Conservation (phyloP, 2,329 filamentous ascomycete species). For the Venturia nashicola region DNA sequence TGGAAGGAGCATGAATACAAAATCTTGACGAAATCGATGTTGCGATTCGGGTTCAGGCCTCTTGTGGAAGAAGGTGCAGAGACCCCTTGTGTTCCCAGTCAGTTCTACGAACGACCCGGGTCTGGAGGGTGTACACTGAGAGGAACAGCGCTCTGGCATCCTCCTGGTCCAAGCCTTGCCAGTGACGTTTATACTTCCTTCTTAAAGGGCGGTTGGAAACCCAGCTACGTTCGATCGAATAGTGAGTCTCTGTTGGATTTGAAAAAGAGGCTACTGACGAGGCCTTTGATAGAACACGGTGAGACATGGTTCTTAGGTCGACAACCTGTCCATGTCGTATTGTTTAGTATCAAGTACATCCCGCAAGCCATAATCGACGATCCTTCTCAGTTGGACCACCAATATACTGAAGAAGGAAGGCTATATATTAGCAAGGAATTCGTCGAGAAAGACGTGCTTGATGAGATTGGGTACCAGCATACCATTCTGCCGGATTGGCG, state of each 20-base stretch:
- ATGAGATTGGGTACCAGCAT: not conserved
- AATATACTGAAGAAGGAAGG: not conserved
- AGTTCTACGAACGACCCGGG: slow-evolving; percentile 5
- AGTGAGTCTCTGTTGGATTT: not conserved
- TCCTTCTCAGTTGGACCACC: not conserved
- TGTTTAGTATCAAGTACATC: slow-evolving; percentile 4
- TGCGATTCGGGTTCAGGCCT: not conserved
- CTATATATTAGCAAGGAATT: slow-evolving; percentile 7
- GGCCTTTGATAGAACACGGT: not conserved
- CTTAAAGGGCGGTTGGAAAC: slow-evolving; percentile 1
- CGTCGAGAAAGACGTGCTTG: slow-evolving; percentile 3
- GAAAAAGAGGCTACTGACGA: not conserved
- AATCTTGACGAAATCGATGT: slow-evolving; percentile 1
- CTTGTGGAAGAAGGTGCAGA: not conserved
- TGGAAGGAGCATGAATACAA: slow-evolving; percentile 8
- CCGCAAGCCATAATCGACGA: slow-evolving; percentile 2
- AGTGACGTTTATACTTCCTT: slow-evolving; percentile 2
- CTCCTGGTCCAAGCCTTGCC: not conserved
- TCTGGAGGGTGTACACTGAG: not conserved
- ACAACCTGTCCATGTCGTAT: slow-evolving; percentile 4
- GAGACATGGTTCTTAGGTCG: slow-evolving; percentile 5
- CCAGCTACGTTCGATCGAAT: slow-evolving; percentile 2
- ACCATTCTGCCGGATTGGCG: not conserved
- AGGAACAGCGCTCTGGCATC: slow-evolving; percentile 6
- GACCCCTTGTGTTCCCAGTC: not conserved